Evolutionary conservation across 2,329 filamentous ascomycete species (phyloP), one percentile per base, ranked within the genome.

Genomic region (Waltergamsia citrina): DNA sequence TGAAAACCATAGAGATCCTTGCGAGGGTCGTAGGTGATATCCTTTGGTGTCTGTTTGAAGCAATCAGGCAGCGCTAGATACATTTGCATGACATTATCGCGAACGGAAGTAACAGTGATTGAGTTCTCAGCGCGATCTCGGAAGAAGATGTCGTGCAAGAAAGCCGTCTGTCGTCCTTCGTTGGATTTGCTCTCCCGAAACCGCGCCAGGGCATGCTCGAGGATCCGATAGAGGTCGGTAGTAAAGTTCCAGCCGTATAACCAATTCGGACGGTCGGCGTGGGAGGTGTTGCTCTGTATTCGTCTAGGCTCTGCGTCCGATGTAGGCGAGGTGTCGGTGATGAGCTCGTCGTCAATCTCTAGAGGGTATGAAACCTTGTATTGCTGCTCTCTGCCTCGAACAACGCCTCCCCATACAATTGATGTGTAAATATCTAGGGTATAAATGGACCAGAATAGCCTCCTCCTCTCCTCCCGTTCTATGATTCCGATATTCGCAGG

Each of bases 361-460:
- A 32, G 31, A 8, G 47, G 44, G 28, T 51, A 48, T n/a, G 37
- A 32, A 7, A 51, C 46, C 14, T 42, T 44, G 6, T 39, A 44
- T 22, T 44, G 48, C 23, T 43, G 38, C 33, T 49, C 46, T n/a
- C 39, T 40, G 18, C 35, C 44, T 21, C 42, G 41, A 4, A 48
- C 35, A 11, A 45, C 35, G 24, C 44, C 44, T 9, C 42, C 62
- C 62, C 67, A 74, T 7, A 74, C 66, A 25, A 71, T 62, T 4
- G 66, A 62, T 0, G 64, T 59, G 46, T 67, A 72, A 4, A 76
- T 59, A 36, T 76, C 71, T 2, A 75, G 50, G 7, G 65, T 69
- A 43, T 75, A 76, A 36, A 69, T 71, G 24, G 68, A 69, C 71
- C 71, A 76, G 42, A 65, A 67, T 33, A 70, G 43, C 41, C 67